Evolutionary conservation across 2,329 filamentous ascomycete species (phyloP).

Genomic region (Knoxdaviesia proteae): DNA sequence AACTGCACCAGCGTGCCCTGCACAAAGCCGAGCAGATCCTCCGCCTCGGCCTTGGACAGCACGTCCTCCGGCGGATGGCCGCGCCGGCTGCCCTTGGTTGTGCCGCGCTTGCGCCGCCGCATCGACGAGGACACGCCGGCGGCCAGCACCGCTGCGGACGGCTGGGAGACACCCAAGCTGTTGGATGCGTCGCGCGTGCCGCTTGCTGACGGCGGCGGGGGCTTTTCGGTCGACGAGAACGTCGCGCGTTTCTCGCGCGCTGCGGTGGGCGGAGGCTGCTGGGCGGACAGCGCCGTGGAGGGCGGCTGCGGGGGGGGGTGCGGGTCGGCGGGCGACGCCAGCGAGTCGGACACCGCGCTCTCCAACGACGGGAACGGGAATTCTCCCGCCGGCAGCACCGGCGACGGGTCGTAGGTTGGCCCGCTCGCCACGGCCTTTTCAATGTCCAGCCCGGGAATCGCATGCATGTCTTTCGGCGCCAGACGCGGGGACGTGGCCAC

Average conservation of each 20-base stretch:
- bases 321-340: neutral
- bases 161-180: no score
- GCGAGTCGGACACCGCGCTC: slow-evolving; percentile 7
- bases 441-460: slow-evolving; percentile 5
- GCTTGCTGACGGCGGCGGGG: slow-evolving; percentile 12
- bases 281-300: slow-evolving; percentile 1
- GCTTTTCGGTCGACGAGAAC: slow-evolving; percentile 32
- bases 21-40: slow-evolving; percentile 58
- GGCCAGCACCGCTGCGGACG: neutral
- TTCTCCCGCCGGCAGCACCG: slow-evolving; percentile 20
- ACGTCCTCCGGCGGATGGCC: slow-evolving; percentile 55
- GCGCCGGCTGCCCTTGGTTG: slow-evolving; percentile 46
- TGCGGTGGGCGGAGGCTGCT: slow-evolving; percentile 5
- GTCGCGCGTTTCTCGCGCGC: slow-evolving; percentile 29
- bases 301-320: slow-evolving; percentile 1
- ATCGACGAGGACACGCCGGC: slow-evolving; percentile 20
- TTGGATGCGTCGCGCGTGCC: neutral
- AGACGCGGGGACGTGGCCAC: neutral
- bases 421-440: slow-evolving; percentile 9
- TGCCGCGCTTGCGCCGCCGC: slow-evolving; percentile 43
- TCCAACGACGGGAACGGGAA: slow-evolving; percentile 27
- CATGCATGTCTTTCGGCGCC: neutral
- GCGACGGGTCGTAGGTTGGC: slow-evolving; percentile 17
- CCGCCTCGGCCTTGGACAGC: slow-evolving; percentile 53
- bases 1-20: slow-evolving; percentile 82